Percentiles rank a stretch among this genome's conserved stretches.
These are phyloP conservation scores for Cladobotryum protrusum DNA, from an alignment of 2,329 filamentous ascomycete genomes.

Conservation along the genomic window DNA sequence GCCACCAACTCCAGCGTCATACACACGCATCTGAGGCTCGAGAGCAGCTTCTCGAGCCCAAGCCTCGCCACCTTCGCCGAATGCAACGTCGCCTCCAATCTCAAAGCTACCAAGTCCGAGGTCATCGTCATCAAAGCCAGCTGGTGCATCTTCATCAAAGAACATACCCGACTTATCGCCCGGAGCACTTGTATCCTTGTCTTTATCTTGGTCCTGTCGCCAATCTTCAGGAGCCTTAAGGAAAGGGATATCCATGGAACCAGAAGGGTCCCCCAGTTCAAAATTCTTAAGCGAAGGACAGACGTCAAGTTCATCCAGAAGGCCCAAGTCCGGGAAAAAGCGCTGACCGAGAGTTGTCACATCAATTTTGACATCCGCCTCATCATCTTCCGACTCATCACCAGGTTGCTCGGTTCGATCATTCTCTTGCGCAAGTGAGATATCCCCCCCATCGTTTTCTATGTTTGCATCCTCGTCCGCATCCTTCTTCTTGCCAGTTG, in stretches of 20 bases:
- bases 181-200: constrained; percentile 45
- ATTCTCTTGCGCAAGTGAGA: constrained; percentile 30
- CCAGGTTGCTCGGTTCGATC: constrained; percentile 39
- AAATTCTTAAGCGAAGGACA: constrained; percentile 94
- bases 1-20: constrained; percentile 58
- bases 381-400: constrained; percentile 44
- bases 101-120: constrained; percentile 67
- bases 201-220: constrained; percentile 63
- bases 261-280: constrained; percentile 79
- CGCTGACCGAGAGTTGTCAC: constrained; percentile 65
- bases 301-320: constrained; percentile 79
- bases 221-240: constrained; percentile 84
- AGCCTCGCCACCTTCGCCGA: constrained; percentile 91
- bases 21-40: constrained; percentile 78
- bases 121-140: constrained; percentile 68
- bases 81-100: constrained; percentile 67
- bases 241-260: constrained; percentile 84
- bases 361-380: constrained; percentile 62
- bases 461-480: constrained; percentile 34
- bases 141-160: constrained; percentile 78
- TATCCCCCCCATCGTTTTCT: constrained; percentile 23
- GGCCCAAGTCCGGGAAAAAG: constrained; percentile 78
- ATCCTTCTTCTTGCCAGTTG: constrained; percentile 28
- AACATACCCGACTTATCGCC: constrained; percentile 73
- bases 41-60: constrained; percentile 89